Conservation (phyloP, 768 basidiomycete genomes). For the Hericium alpestre region DNA sequence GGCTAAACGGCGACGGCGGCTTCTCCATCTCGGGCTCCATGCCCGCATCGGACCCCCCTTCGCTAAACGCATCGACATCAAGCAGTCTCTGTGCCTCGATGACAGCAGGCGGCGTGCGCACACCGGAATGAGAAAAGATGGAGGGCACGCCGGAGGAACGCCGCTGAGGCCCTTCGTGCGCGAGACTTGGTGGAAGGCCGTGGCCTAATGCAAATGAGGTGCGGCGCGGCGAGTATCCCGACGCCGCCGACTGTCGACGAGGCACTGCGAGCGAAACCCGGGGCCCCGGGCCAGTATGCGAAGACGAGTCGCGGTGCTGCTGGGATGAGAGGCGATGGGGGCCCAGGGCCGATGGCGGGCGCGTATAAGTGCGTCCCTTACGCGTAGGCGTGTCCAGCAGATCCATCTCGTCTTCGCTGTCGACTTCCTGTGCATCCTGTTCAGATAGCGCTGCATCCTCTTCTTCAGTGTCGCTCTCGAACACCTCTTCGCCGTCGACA, state of each 20-base stretch:
- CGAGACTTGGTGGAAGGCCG: neutral
- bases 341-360: neutral
- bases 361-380: conserved; percentile 1
- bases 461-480: conserved; percentile 38
- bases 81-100: conserved; percentile 59
- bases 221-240: neutral
- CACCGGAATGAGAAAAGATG: conserved; percentile 79
- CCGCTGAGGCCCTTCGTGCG: conserved; percentile 23
- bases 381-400: neutral
- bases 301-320: conserved; percentile 11
- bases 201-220: conserved; percentile 14
- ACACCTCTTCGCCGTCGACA: conserved; percentile 81
- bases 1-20: conserved; percentile 55
- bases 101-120: conserved; percentile 67
- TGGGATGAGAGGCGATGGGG: conserved; percentile 8
- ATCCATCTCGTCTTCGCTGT: conserved; percentile 18
- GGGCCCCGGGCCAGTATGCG: neutral
- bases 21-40: conserved; percentile 37
- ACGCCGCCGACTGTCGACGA: neutral
- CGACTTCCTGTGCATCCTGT: conserved; percentile 18
- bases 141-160: conserved; percentile 55
- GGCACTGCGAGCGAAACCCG: conserved; percentile 20
- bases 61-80: conserved; percentile 28
- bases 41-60: conserved; percentile 19
- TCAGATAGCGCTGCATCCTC: conserved; percentile 1